Conservation (phyloP, 2,329 filamentous ascomycete species). For the Alternaria brassicicola region DNA sequence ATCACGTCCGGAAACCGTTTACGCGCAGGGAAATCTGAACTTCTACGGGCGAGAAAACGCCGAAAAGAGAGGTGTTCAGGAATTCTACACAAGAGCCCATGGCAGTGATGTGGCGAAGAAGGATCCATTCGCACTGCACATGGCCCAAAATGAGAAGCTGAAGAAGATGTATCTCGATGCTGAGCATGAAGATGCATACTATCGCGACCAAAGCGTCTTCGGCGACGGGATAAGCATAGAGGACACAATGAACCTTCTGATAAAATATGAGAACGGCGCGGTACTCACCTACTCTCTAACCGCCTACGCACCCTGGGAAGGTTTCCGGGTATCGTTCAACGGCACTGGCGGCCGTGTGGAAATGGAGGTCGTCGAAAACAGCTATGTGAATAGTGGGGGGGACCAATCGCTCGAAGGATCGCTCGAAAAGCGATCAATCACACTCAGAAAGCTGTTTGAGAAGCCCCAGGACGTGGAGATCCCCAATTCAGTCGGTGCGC, state of each 20-base stretch:
- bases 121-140: conserved; percentile 65
- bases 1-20: conserved; percentile 61
- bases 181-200: conserved; percentile 67
- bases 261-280: conserved; percentile 63
- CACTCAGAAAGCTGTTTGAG: conserved; percentile 62
- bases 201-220: conserved; percentile 67
- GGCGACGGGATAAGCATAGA: conserved; percentile 69
- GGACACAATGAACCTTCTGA: conserved; percentile 67
- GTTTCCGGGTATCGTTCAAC: conserved; percentile 64
- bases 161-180: conserved; percentile 67
- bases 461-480: conserved; percentile 63
- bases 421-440: conserved; percentile 57
- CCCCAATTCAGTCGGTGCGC: conserved; percentile 59
- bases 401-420: conserved; percentile 63
- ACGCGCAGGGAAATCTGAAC: conserved; percentile 63
- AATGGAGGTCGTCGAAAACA: conserved; percentile 67
- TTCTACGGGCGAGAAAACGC: conserved; percentile 69
- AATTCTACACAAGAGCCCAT: conserved; percentile 59
- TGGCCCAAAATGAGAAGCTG: conserved; percentile 60
- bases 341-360: conserved; percentile 65
- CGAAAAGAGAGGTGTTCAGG: conserved; percentile 58
- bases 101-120: conserved; percentile 58
- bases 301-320: conserved; percentile 68
- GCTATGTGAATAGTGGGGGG: conserved; percentile 64
- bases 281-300: conserved; percentile 65